phyloP scores from a whole-genome alignment of 768 basidiomycete genomes.

The Amyloporia xantha region DNA sequence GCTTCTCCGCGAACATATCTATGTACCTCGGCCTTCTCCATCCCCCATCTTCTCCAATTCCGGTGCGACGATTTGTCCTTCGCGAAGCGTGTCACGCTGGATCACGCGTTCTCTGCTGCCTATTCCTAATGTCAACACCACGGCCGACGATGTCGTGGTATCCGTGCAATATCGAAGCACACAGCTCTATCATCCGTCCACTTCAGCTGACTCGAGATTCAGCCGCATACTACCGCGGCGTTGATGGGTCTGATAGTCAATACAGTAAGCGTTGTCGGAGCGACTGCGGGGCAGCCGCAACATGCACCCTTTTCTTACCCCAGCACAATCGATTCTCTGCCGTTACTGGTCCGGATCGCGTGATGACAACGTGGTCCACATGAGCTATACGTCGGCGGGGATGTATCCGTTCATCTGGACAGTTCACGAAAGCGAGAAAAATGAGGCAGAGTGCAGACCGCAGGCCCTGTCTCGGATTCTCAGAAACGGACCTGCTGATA shows the following conservation, averaged over 20 bases:
- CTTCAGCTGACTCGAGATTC: slow-evolving; percentile 74
- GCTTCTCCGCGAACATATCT: slow-evolving; percentile 57
- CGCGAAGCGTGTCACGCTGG: slow-evolving; percentile 61
- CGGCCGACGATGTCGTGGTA: slow-evolving; percentile 59
- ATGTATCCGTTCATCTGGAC: background rate
- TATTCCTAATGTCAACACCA: slow-evolving; percentile 48
- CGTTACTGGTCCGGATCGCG: slow-evolving; percentile 61
- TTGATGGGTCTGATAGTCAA: slow-evolving; percentile 37
- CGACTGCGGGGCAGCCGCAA: slow-evolving; percentile 28
- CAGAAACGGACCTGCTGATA: slow-evolving; percentile 70
- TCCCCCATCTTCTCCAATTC: slow-evolving; percentile 47
- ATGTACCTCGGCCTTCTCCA: slow-evolving; percentile 48
- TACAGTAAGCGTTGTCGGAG: background rate
- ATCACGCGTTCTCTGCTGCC: slow-evolving; percentile 65
- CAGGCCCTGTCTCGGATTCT: slow-evolving; percentile 52
- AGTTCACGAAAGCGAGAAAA: slow-evolving; percentile 1
- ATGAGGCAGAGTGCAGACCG: slow-evolving; percentile 55
- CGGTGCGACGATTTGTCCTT: slow-evolving; percentile 40
- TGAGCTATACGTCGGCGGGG: slow-evolving; percentile 39
- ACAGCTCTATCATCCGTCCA: slow-evolving; percentile 72
- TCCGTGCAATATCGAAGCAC: slow-evolving; percentile 44
- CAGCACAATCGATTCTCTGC: slow-evolving; percentile 75
- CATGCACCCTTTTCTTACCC: slow-evolving; percentile 79
- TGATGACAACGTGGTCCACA: slow-evolving; percentile 68
- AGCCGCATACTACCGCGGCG: slow-evolving; percentile 81